Evolutionary conservation across 495 filamentous ascomycete species (phyloP).

Genomic region (Apodospora peruviana): DNA sequence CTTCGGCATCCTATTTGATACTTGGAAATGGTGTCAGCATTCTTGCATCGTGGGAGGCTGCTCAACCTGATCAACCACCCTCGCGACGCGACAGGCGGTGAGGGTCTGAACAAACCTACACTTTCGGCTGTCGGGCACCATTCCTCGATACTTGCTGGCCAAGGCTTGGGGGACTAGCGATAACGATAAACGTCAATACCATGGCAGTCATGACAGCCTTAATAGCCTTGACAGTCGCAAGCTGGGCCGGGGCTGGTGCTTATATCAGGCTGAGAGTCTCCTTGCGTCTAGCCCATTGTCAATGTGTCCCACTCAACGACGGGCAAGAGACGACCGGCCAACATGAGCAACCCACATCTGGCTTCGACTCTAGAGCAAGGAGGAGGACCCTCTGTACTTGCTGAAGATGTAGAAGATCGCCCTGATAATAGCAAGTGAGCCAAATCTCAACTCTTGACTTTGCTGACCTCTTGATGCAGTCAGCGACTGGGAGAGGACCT

Average conservation of each 20-base stretch:
- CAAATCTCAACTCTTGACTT: background rate
- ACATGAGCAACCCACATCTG: background rate
- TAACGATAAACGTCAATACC: background rate
- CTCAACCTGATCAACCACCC: background rate
- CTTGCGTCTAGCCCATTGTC: too few relatives aligned
- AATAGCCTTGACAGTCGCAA: background rate
- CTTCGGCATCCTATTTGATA: background rate
- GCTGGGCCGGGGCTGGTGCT: background rate
- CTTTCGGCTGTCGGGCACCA: background rate
- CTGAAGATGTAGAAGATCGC: background rate
- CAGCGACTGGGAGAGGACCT: background rate
- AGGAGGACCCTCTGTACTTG: background rate
- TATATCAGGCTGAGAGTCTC: too few relatives aligned
- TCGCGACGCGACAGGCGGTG: background rate
- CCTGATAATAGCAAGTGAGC: background rate
- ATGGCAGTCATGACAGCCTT: background rate
- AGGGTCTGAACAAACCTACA: background rate
- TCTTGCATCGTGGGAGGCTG: background rate
- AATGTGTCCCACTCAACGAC: too few relatives aligned
- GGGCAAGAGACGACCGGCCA: too few relatives aligned
- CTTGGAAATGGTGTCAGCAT: background rate
- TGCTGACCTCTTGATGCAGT: background rate
- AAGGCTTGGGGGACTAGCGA: background rate
- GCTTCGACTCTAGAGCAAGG: background rate
- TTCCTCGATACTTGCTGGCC: background rate